phyloP scores from a whole-genome alignment of 768 basidiomycete genomes.

The Lentinula lateritia region DNA sequence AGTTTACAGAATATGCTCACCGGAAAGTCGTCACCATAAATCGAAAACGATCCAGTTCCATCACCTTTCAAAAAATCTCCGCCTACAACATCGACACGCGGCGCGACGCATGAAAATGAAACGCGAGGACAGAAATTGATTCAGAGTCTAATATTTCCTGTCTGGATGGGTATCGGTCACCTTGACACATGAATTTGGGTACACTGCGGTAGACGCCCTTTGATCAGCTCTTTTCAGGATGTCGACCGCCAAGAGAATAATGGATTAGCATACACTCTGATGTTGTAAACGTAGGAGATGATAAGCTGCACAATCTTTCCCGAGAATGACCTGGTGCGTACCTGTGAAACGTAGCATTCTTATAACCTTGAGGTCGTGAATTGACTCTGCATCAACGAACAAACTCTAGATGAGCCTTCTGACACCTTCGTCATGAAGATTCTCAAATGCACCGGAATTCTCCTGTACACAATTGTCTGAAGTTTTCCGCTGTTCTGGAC shows the following conservation, averaged over 20 bases:
- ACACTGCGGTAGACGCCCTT: conserved; percentile 39
- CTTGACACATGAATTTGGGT: conserved; percentile 97
- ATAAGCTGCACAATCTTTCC: conserved; percentile 4
- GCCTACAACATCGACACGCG: conserved; percentile 33
- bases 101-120: not conserved
- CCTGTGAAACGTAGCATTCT: conserved; percentile 90
- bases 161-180: conserved; percentile 25
- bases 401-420: not conserved
- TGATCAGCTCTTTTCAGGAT: conserved; percentile 9
- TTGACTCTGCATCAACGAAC: conserved; percentile 49
- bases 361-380: conserved; percentile 85
- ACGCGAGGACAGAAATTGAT: too few relatives aligned
- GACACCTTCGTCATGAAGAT: not conserved
- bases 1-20: conserved; percentile 32
- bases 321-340: conserved; percentile 26
- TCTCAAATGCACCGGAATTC: conserved; percentile 64
- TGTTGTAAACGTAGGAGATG: not conserved
- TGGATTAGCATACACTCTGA: conserved; percentile 60
- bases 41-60: conserved; percentile 94
- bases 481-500: conserved; percentile 92
- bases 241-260: conserved; percentile 1
- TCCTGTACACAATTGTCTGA: conserved; percentile 95
- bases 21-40: conserved; percentile 92
- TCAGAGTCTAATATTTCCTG: too few relatives aligned
- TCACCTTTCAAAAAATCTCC: conserved; percentile 95